Evolutionary conservation across 2,329 filamentous ascomycete species (phyloP).

Genomic region (Curvularia sp.): DNA sequence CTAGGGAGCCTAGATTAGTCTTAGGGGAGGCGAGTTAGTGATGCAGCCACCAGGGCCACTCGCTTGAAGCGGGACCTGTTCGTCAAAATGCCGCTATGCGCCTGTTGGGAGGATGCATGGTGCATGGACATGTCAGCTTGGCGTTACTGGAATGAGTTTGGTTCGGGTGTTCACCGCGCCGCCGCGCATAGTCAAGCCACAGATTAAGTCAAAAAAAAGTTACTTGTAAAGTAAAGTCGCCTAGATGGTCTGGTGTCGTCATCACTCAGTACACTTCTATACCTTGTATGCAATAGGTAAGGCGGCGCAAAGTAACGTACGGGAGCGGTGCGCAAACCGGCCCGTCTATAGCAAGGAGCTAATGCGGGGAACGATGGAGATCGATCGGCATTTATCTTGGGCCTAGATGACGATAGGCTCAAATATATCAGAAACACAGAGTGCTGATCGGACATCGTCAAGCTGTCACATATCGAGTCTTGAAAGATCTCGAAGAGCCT

Average conservation of each 20-base stretch:
- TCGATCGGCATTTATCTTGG: slow-evolving; percentile 1
- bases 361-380: neutral
- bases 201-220: neutral
- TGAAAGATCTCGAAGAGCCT: neutral
- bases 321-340: neutral
- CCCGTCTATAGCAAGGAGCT: neutral
- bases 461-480: neutral
- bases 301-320: neutral
- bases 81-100: neutral
- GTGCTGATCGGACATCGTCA: neutral
- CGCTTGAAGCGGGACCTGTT: neutral
- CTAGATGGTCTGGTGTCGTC: neutral
- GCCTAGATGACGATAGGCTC: neutral
- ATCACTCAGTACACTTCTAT: neutral
- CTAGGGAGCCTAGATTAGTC: neutral
- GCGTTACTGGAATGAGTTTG: neutral
- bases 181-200: neutral
- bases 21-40: neutral
- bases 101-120: neutral
- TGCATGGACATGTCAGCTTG: neutral
- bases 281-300: neutral
- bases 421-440: neutral
- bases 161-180: neutral
- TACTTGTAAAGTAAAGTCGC: neutral
- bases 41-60: slow-evolving; percentile 1